Percentiles rank a stretch among this genome's conserved stretches.
Evolutionary conservation across 2,329 filamentous ascomycete genomes (phyloP).

Genomic region (Elsinoe arachidis): DNA sequence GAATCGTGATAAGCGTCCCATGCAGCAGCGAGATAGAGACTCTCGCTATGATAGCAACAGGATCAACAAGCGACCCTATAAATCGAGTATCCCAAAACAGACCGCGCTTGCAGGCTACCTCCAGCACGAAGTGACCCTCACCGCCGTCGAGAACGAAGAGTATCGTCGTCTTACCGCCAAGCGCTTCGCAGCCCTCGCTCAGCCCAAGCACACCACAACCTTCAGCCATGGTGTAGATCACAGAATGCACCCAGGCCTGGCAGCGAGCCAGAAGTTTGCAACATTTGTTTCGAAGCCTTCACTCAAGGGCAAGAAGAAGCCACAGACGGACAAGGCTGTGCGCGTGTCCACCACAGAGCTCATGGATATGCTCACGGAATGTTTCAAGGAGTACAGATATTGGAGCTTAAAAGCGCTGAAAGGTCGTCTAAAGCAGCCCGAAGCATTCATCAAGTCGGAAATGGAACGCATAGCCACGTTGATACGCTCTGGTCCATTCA

Average conservation of each 20-base stretch:
- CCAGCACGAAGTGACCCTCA: constrained; percentile 65
- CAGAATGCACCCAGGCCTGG: constrained; percentile 28
- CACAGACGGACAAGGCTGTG: constrained; percentile 67
- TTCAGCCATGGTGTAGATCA: constrained; percentile 36
- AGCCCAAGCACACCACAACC: constrained; percentile 43
- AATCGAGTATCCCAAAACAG: constrained; percentile 51
- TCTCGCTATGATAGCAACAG: constrained; percentile 19
- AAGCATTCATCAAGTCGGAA: constrained; percentile 81
- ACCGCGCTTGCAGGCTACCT: constrained; percentile 67
- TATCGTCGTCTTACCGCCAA: constrained; percentile 54
- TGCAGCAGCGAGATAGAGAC: constrained; percentile 16
- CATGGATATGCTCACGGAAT: constrained; percentile 71
- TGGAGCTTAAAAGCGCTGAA: constrained; percentile 91
- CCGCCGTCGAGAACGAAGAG: constrained; percentile 65
- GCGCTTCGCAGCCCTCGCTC: constrained; percentile 31
- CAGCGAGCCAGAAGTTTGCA: constrained; percentile 23
- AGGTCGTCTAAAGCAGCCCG: constrained; percentile 70
- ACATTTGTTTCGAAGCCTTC: constrained; percentile 28
- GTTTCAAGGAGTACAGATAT: constrained; percentile 79
- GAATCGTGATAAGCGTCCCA: constrained; percentile 19
- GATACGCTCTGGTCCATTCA: constrained; percentile 74
- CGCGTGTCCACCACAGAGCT: constrained; percentile 86
- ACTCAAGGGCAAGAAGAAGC: constrained; percentile 37
- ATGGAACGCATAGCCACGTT: constrained; percentile 75
- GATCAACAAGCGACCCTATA: constrained; percentile 20